Base-by-base conservation (phyloP, 1,284 basidiomycete genomes). In the Moesziomyces parantarcticus region DNA sequence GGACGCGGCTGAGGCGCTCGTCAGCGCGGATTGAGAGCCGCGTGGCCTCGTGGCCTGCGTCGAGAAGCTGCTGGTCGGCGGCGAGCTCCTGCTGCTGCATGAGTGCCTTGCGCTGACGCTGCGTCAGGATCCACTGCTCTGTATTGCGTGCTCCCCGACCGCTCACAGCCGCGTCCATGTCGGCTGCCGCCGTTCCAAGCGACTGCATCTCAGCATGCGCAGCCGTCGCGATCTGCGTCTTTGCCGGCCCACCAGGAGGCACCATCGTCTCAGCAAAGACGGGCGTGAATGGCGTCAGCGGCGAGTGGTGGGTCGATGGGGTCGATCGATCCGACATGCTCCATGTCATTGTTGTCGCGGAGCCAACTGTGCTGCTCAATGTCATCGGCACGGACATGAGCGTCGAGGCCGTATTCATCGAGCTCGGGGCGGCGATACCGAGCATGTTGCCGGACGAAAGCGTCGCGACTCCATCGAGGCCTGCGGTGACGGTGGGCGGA, bases 221-320 rank as follows among this genome's bases (percentile, higher is more conserved):
- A 1, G 21, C 47, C 21, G 34, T 26, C 42, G 58, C 50, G 22
- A 21, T 14, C 18, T 45, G 47, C 40, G 16, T 39, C 36, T 39
- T 39, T 5, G 36, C 11, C 36, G 36, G 1, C 6, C 11, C 36
- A 7, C 36, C 36, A 2, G 36, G 36, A 3, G 36, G 36, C 18
- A 62, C 57, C 50, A 73, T 68, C 43, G 45, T 32, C 40, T 79
- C 77, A 6, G 68, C 64, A 40, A 79, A 79, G 26, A 67, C 25
- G 2, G 77, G 64, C n/a, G 76, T 70, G 60, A 70, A 76, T 16
- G 73, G 76, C 2, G 77, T 79, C 23, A 65, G 40, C 1, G 77
- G 77, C 34, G 75, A 59, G 32, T 60, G 49, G 41, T 56, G 63
- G 21, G 63, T 62, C 0, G 67, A 70, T 6, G 68, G 69, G 4